Evolutionary conservation across 768 basidiomycete genomes (phyloP).

Genomic region (Mycena crocata): DNA sequence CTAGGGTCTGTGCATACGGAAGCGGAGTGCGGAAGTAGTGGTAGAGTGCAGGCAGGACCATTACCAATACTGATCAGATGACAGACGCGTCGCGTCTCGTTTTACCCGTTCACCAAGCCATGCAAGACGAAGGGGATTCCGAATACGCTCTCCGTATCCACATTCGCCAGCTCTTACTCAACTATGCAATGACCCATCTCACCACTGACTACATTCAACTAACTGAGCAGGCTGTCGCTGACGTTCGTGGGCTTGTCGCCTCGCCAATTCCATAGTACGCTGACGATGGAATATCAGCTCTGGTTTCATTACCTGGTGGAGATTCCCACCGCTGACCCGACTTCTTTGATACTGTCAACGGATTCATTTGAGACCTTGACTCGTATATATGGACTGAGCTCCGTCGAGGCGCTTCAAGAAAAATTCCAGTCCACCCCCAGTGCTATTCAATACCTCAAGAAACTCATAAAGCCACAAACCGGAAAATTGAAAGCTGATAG

Average conservation of each 20-base stretch:
- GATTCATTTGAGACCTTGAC: conserved; percentile 65
- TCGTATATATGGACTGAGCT: conserved; percentile 45
- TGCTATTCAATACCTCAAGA: conserved; percentile 49
- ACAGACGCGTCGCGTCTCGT: too few species aligned
- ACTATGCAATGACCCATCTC: conserved; percentile 65
- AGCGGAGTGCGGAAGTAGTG: conserved; percentile 84
- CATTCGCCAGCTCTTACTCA: conserved; percentile 64
- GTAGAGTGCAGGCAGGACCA: conserved; percentile 68
- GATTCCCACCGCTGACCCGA: conserved; percentile 62
- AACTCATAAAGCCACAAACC: conserved; percentile 32
- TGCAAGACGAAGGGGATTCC: not conserved
- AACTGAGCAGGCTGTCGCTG: conserved; percentile 60
- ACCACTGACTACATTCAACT: conserved; percentile 66
- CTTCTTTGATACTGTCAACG: conserved; percentile 61
- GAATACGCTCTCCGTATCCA: conserved; percentile 48
- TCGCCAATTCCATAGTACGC: conserved; percentile 13
- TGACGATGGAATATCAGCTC: conserved; percentile 46
- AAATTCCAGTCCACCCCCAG: conserved; percentile 51
- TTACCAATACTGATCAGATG: too few species aligned
- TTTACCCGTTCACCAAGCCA: not conserved
- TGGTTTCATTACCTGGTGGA: conserved; percentile 51
- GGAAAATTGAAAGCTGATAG: conserved; percentile 49
- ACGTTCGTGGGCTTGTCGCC: conserved; percentile 48
- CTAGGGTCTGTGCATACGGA: conserved; percentile 76
- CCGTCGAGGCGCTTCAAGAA: conserved; percentile 58